phyloP scores from a whole-genome alignment of 73 alveolate genomes.

The Paramecium tetraurelia region DNA sequence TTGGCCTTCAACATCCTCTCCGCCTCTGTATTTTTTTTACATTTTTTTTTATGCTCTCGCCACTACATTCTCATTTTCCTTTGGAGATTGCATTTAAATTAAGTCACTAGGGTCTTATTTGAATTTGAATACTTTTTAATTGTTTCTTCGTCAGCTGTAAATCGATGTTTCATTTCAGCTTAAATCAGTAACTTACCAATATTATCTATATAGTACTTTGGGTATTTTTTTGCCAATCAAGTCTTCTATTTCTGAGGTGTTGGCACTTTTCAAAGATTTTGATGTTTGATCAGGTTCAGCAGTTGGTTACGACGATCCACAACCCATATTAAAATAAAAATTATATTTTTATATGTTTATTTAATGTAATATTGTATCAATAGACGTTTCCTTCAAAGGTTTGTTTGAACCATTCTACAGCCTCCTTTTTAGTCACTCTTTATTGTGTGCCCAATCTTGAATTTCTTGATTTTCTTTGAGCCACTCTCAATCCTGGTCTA shows the following conservation, averaged over 20 bases:
- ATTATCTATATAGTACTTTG: neutral
- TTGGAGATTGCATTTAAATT: neutral
- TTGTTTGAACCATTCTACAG: conserved; percentile 64
- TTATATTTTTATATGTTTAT: neutral
- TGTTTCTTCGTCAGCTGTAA: conserved; percentile 1
- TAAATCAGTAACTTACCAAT: conserved; percentile 26
- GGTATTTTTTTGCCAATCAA: conserved; percentile 42
- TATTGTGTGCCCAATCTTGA: conserved; percentile 66
- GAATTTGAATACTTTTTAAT: neutral
- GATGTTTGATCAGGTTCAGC: conserved; percentile 19
- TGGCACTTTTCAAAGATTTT: conserved; percentile 2
- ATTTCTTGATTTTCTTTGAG: conserved; percentile 62
- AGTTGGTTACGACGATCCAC: conserved; percentile 37
- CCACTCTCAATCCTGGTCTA: conserved; percentile 76
- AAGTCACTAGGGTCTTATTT: neutral
- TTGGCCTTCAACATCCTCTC: conserved; percentile 15
- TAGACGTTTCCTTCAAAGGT: conserved; percentile 67
- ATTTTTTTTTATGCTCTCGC: neutral
- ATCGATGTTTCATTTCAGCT: conserved; percentile 21
- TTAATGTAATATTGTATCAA: conserved; percentile 41
- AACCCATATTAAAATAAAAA: conserved; percentile 38
- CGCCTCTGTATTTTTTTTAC: conserved; percentile 49
- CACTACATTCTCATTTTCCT: neutral
- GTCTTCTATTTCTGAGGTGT: conserved; percentile 41
- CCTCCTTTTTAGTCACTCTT: conserved; percentile 63